Percentiles rank a stretch among this genome's conserved stretches.
These are phyloP conservation scores for Hypoxylon sp. DNA, from an alignment of 2,329 filamentous ascomycete species.

Conservation along the genomic window DNA sequence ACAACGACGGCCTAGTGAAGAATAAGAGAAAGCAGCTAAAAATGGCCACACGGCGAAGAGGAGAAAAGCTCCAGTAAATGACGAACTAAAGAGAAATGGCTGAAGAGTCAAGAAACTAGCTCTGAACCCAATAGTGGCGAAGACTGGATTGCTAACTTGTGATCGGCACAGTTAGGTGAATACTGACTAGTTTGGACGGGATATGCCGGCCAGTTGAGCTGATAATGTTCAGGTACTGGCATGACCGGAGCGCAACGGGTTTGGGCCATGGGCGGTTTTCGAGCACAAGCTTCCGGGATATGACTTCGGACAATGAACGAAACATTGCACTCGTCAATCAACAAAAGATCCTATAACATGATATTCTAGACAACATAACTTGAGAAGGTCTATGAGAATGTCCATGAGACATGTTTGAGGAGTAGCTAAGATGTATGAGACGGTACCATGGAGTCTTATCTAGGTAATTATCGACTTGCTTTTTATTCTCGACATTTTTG, in stretches of 20 bases:
- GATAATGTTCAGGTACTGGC: conserved; percentile 5
- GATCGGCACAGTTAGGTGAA: conserved; percentile 32
- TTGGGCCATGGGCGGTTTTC: not conserved
- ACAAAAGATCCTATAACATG: not conserved
- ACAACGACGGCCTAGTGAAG: not conserved
- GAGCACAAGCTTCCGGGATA: not conserved
- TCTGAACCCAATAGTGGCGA: conserved; percentile 25
- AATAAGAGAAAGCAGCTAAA: conserved; percentile 13
- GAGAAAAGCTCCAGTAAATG: conserved; percentile 24
- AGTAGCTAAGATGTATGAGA: conserved; percentile 7
- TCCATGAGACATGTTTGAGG: conserved; percentile 11
- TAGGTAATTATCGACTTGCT: conserved; percentile 23
- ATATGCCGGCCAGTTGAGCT: conserved; percentile 21
- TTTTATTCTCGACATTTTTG: conserved; percentile 26
- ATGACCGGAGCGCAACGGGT: not conserved
- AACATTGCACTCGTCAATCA: not conserved
- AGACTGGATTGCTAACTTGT: conserved; percentile 24
- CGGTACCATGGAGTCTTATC: not conserved
- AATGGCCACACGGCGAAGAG: conserved; percentile 10
- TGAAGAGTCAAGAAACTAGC: conserved; percentile 33
- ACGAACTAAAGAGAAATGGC: conserved; percentile 17
- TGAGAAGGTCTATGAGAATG: not conserved
- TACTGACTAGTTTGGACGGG: conserved; percentile 33
- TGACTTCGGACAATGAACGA: not conserved
- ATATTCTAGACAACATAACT: not conserved